Base-by-base conservation (phyloP, 768 basidiomycete genomes). In the Sarcodon sp. region DNA sequence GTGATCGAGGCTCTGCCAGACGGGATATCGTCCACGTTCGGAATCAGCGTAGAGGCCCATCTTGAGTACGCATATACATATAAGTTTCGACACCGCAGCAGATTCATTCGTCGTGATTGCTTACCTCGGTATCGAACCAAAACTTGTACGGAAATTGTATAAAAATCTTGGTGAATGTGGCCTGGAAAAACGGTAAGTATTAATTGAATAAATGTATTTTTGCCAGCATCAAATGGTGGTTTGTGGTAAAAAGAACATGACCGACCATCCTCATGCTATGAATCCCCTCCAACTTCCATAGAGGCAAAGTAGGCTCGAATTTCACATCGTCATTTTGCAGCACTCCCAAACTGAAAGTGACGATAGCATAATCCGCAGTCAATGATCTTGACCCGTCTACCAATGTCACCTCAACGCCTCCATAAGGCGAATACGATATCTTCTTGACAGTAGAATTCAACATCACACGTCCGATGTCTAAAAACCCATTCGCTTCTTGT, bases 281-380 rank as follows among this genome's bases (percentile, higher is more conserved):
- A 35, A 83, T 75, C 4, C 80, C 80, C 49, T 83, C 80, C n/a
- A 65, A 49, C 57, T 83, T 83, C 67, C 71, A 83, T 8, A 54
- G 64, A 56, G 80, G 82, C 15, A 83, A 57, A 7, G 61, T 18
- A 2, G 82, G 82, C 37, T 69, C 56, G 53, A 81, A 84, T 2
- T 48, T 50, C 7, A 83, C 73, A 50, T 81, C 79, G 37, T 71
- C 66, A 46, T 79, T 66, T 61, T 84, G 83, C 48, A 84, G 64
- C 12, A 84, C 83, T 0, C 81, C 81, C 3, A 80, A 55, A 51
- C 80, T 82, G 61, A 83, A 83, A 0, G 81, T 83, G 51, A 73
- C 73, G 21, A 84, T 54, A 2, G 72, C 78, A 55, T 79, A 76
- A 48, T 80, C 73, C 13, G 70, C 78, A 13, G 63, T 66, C 37